A percentile compares a stretch with the other conserved stretches of the same genome.
phyloP scores from a whole-genome alignment of 495 filamentous ascomycete species.

The Penicillium taxi region DNA sequence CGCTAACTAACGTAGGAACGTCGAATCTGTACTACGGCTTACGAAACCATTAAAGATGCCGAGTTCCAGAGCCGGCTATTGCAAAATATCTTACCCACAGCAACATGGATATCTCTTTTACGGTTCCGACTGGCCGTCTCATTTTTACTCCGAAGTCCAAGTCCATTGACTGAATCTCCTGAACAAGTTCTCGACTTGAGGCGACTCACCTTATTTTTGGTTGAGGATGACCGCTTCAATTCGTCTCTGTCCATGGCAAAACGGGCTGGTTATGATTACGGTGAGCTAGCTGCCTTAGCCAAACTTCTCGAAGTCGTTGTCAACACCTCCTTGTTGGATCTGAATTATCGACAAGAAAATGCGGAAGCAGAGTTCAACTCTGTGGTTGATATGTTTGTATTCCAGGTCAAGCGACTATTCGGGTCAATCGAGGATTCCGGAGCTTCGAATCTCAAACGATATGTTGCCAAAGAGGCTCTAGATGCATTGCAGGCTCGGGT shows the following conservation, averaged over 20 bases:
- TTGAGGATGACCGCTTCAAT: constrained; percentile 44
- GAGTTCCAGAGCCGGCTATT: constrained; percentile 53
- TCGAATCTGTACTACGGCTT: constrained; percentile 46
- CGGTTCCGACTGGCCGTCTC: constrained; percentile 65
- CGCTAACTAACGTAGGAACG: constrained; percentile 33
- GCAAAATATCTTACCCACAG: constrained; percentile 47
- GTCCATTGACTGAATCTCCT: constrained; percentile 36
- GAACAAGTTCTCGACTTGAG: constrained; percentile 43
- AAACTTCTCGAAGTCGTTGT: constrained; percentile 66
- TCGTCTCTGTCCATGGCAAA: constrained; percentile 28
- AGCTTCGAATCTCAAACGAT: constrained; percentile 60
- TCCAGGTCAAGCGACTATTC: constrained; percentile 56
- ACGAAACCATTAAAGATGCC: constrained; percentile 40
- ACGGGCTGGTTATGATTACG: constrained; percentile 59
- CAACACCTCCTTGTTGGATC: constrained; percentile 47
- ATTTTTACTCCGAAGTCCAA: constrained; percentile 52
- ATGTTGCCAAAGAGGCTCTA: constrained; percentile 64
- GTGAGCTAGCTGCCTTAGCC: constrained; percentile 52
- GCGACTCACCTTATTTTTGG: constrained; percentile 39
- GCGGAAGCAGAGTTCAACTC: constrained; percentile 53
- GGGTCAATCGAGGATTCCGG: constrained; percentile 66
- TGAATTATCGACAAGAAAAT: constrained; percentile 22
- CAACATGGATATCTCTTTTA: constrained; percentile 50
- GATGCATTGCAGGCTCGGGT: constrained; percentile 66
- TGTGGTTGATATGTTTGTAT: constrained; percentile 58